phyloP scores from a whole-genome alignment of 352 stramenopile genomes.

The Phytophthora foliorum region DNA sequence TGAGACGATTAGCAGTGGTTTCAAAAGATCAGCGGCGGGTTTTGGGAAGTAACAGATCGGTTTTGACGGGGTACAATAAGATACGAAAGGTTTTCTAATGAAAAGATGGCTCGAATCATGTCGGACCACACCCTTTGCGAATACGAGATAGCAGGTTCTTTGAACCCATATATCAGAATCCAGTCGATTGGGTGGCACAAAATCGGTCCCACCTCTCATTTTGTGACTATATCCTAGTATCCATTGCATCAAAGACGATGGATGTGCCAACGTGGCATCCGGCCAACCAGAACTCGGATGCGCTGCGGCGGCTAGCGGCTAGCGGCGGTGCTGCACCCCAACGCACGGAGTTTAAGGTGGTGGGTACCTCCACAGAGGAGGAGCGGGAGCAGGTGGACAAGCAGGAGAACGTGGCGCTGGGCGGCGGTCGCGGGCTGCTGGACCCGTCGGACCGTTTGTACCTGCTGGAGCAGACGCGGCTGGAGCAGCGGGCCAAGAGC shows the following conservation, averaged over 20 bases:
- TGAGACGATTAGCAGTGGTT: constrained; percentile 23
- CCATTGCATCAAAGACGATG: constrained; percentile 39
- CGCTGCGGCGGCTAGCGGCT: constrained; percentile 39
- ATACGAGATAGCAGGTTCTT: constrained; percentile 18
- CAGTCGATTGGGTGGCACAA: background rate
- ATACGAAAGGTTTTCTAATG: background rate
- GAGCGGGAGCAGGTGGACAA: constrained; percentile 69
- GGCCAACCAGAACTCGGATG: constrained; percentile 67
- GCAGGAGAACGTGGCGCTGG: constrained; percentile 42
- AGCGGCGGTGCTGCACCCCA: constrained; percentile 29
- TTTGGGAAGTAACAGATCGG: background rate
- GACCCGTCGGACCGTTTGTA: constrained; percentile 83
- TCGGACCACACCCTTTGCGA: background rate
- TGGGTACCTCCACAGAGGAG: constrained; percentile 78
- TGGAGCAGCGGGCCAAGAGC: constrained; percentile 49
- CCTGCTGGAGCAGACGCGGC: constrained; percentile 68
- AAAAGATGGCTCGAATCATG: constrained; percentile 1
- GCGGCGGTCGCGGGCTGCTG: constrained; percentile 66
- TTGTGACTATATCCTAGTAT: constrained; percentile 1
- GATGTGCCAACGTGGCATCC: constrained; percentile 82
- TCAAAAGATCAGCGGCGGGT: constrained; percentile 3
- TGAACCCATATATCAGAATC: constrained; percentile 26
- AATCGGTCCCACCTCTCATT: too few relatives aligned
- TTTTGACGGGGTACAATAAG: constrained; percentile 7
- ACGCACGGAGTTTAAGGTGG: constrained; percentile 77